phyloP scores from a whole-genome alignment of 768 basidiomycete genomes.

The Xerocomellus chrysenteron region DNA sequence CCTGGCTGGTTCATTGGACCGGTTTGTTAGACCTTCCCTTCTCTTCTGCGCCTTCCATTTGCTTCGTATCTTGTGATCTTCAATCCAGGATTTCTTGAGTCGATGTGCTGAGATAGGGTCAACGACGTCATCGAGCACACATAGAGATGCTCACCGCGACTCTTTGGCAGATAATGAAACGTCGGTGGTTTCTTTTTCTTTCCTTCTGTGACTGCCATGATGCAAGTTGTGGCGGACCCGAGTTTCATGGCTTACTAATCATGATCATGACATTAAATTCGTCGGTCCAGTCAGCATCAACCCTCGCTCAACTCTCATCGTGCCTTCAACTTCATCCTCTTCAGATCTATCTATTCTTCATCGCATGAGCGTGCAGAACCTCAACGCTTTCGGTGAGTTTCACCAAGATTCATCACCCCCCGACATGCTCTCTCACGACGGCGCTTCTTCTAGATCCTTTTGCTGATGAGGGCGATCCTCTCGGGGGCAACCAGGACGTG shows the following conservation, averaged over 20 bases:
- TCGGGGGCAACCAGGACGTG: constrained; percentile 70
- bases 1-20: constrained; percentile 1
- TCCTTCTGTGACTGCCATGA: constrained; percentile 5
- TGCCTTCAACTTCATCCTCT: constrained; percentile 45
- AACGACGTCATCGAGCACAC: not conserved
- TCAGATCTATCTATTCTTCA: constrained; percentile 41
- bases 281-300: constrained; percentile 9
- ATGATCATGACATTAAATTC: constrained; percentile 23
- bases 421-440: constrained; percentile 9
- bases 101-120: constrained; percentile 57
- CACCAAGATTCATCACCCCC: constrained; percentile 13
- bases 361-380: constrained; percentile 96
- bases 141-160: constrained; percentile 51
- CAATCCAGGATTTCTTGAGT: constrained; percentile 79
- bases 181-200: constrained; percentile 60
- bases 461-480: constrained; percentile 89
- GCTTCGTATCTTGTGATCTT: constrained; percentile 71
- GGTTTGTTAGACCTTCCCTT: constrained; percentile 37
- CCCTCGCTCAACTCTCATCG: constrained; percentile 29
- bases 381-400: constrained; percentile 69
- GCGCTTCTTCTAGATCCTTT: constrained; percentile 72
- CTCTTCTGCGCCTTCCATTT: constrained; percentile 77
- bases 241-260: constrained; percentile 27
- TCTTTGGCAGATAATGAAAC: constrained; percentile 63
- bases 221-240: not conserved